These are phyloP conservation scores for Rhodotorula kratochvilovae DNA, from an alignment of 768 basidiomycete genomes.

Conservation along the genomic window DNA sequence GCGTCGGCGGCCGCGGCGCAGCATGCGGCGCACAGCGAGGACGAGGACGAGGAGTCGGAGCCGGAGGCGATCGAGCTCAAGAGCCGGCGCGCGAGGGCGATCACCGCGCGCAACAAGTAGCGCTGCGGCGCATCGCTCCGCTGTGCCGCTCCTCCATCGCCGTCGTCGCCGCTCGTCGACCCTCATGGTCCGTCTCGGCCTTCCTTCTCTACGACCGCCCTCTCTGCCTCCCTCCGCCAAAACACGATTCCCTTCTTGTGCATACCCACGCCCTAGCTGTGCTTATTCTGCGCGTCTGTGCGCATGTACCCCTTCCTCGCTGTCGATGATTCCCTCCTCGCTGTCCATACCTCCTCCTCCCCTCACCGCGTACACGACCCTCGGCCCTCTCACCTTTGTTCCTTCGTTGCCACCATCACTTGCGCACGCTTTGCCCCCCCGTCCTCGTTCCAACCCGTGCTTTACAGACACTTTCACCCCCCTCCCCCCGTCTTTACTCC, in stretches of 20 bases:
- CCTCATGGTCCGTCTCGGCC: too few relatives aligned
- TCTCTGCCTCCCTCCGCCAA: neutral
- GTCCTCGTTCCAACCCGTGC: too few relatives aligned
- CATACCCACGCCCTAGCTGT: neutral
- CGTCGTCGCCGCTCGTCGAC: too few relatives aligned
- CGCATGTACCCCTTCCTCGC: neutral
- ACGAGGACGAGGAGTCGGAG: conserved; percentile 17
- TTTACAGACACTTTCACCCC: neutral
- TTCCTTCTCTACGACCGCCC: neutral
- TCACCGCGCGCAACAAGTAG: conserved; percentile 2
- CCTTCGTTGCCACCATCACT: neutral
- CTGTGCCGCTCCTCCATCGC: too few relatives aligned
- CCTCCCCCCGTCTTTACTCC: too few relatives aligned
- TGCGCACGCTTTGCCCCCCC: too few relatives aligned
- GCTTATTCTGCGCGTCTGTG: neutral
- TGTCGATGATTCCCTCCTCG: neutral
- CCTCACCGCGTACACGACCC: neutral
- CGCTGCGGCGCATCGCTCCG: too few relatives aligned
- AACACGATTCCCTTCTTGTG: neutral
- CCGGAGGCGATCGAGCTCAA: conserved; percentile 17
- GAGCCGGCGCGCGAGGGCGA: conserved; percentile 24
- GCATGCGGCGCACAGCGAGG: neutral
- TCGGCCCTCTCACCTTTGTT: neutral
- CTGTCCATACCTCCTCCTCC: neutral
- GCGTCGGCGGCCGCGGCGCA: neutral